Evolutionary conservation across 1,284 basidiomycete genomes (phyloP).

Genomic region (Leccinum solheimii): DNA sequence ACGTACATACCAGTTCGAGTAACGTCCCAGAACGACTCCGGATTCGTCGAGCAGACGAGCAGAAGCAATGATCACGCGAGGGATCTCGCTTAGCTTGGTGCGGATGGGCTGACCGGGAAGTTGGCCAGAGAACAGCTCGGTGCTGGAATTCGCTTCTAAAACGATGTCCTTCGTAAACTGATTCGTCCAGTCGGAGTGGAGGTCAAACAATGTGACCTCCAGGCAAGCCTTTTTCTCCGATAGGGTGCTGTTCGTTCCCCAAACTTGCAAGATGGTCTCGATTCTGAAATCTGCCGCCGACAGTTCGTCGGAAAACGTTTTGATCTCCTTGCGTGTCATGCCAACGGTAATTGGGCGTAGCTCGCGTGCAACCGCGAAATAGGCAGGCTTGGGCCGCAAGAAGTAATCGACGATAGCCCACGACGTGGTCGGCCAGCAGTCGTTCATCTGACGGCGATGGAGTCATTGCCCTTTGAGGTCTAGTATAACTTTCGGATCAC

Average conservation of each 20-base stretch:
- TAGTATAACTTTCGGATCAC: slow-evolving; percentile 6
- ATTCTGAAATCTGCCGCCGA: slow-evolving; percentile 69
- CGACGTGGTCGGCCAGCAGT: slow-evolving; percentile 82
- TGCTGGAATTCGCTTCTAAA: slow-evolving; percentile 75
- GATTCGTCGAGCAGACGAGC: slow-evolving; percentile 65
- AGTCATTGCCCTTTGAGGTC: background rate
- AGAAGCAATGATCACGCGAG: slow-evolving; percentile 72
- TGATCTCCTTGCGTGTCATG: slow-evolving; percentile 74
- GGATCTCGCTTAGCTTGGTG: slow-evolving; percentile 63
- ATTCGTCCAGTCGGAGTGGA: slow-evolving; percentile 60
- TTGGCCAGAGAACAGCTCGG: slow-evolving; percentile 71
- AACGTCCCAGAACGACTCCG: slow-evolving; percentile 68
- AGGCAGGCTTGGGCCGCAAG: slow-evolving; percentile 75
- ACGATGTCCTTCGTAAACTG: slow-evolving; percentile 51
- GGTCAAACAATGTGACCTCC: slow-evolving; percentile 70
- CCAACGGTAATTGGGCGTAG: slow-evolving; percentile 75
- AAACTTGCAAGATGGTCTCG: slow-evolving; percentile 68
- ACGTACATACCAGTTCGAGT: slow-evolving; percentile 69
- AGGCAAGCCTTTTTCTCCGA: slow-evolving; percentile 56
- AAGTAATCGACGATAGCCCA: slow-evolving; percentile 83
- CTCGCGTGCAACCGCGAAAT: slow-evolving; percentile 69
- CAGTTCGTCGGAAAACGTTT: slow-evolving; percentile 54
- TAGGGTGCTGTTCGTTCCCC: slow-evolving; percentile 81
- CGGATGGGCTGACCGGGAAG: slow-evolving; percentile 71
- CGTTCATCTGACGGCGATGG: slow-evolving; percentile 56